phyloP scores from a whole-genome alignment of 2,329 filamentous ascomycete species.

The Alternaria angustiovoidea region DNA sequence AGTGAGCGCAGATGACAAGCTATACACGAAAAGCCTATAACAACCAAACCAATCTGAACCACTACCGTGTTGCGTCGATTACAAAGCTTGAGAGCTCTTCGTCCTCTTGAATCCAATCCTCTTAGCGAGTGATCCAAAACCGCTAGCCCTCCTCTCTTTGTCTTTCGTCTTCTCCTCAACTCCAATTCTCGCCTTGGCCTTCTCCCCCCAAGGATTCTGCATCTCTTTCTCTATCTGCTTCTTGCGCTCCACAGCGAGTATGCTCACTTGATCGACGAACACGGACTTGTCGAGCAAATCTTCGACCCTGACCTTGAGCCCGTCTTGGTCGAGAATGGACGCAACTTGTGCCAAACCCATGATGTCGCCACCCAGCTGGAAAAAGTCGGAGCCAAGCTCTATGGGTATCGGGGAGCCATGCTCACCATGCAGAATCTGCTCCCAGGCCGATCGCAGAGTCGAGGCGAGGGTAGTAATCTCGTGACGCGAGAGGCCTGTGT shows the following conservation, averaged over 20 bases:
- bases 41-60: neutral
- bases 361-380: constrained; percentile 46
- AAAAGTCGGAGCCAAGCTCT: constrained; percentile 42
- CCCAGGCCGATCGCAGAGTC: constrained; percentile 39
- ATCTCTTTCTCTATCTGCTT: constrained; percentile 39
- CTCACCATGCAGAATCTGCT: constrained; percentile 41
- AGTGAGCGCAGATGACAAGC: neutral
- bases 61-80: neutral
- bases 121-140: constrained; percentile 20
- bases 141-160: constrained; percentile 21
- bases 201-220: constrained; percentile 42
- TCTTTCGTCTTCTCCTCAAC: constrained; percentile 20
- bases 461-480: constrained; percentile 35
- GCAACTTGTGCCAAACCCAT: constrained; percentile 46
- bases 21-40: neutral
- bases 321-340: constrained; percentile 38
- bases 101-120: constrained; percentile 34
- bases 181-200: constrained; percentile 25
- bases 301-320: constrained; percentile 38
- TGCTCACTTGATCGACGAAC: constrained; percentile 41
- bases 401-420: constrained; percentile 28
- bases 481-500: constrained; percentile 36
- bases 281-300: constrained; percentile 43
- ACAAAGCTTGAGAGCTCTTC: constrained; percentile 16
- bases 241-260: constrained; percentile 37